phyloP scores from a whole-genome alignment of 2,329 filamentous ascomycete species.

The Cytospora schulzeri region DNA sequence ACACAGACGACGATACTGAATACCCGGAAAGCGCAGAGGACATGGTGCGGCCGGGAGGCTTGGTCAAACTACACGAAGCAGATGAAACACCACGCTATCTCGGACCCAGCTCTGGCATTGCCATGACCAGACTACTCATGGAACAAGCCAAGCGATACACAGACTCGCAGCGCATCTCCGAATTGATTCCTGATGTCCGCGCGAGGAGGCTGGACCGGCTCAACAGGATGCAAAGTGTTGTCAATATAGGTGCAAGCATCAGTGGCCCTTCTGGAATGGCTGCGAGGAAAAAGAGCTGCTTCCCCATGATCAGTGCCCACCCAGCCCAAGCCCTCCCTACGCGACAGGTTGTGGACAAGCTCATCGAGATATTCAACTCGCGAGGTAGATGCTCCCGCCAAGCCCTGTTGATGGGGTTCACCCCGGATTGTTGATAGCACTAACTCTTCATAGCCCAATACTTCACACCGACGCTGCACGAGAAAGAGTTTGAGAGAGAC shows the following conservation, averaged over 20 bases:
- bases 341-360: constrained; percentile 70
- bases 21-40: constrained; percentile 75
- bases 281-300: constrained; percentile 81
- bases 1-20: constrained; percentile 75
- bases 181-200: constrained; percentile 78
- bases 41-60: constrained; percentile 81
- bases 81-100: constrained; percentile 88
- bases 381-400: constrained; percentile 61
- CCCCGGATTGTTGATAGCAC: constrained; percentile 25
- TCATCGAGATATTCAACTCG: constrained; percentile 83
- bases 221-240: constrained; percentile 67
- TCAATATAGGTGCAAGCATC: constrained; percentile 52
- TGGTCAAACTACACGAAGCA: constrained; percentile 80
- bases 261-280: constrained; percentile 52
- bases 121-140: constrained; percentile 93
- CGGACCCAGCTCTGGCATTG: constrained; percentile 91
- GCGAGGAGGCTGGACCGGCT: constrained; percentile 55
- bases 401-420: constrained; percentile 10
- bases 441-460: constrained; percentile 67
- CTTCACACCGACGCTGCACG: constrained; percentile 85
- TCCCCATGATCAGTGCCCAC: constrained; percentile 84
- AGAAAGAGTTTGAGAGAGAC: constrained; percentile 74
- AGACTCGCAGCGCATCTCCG: constrained; percentile 85
- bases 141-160: constrained; percentile 94
- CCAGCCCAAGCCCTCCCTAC: constrained; percentile 77